phyloP scores from a whole-genome alignment of 257 asterid genomes.

The Nicotiana sylvestris region DNA sequence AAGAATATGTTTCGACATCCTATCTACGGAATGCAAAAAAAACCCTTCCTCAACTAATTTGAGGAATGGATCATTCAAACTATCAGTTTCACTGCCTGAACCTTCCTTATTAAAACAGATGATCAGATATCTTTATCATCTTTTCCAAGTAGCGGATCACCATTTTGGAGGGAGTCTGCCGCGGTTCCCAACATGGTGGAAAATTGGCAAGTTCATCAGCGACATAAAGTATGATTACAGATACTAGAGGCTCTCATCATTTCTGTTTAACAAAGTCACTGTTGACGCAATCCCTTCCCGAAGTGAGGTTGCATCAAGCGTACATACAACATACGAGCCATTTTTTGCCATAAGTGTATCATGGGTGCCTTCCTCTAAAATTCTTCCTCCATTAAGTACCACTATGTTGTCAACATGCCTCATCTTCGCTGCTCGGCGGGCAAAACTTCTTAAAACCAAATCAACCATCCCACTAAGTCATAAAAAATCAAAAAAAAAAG shows the following conservation, averaged over 20 bases:
- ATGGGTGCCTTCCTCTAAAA: conserved; percentile 89
- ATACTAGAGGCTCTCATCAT: not conserved
- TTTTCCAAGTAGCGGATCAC: not conserved
- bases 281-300: conserved; percentile 78
- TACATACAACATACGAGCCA: conserved; percentile 84
- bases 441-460: conserved; percentile 18
- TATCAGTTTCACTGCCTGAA: not conserved
- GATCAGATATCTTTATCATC: not conserved
- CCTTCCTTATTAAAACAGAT: not conserved
- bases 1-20: not conserved
- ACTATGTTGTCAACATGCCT: conserved; percentile 91
- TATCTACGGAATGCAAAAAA: too few species aligned
- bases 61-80: not conserved
- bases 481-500: too few species aligned
- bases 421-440: conserved; percentile 96
- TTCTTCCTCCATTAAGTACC: conserved; percentile 83
- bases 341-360: conserved; percentile 62
- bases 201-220: too few species aligned
- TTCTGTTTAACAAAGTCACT: conserved; percentile 44
- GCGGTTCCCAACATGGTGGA: too few species aligned
- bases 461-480: too few species aligned
- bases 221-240: too few species aligned
- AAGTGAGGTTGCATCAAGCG: conserved; percentile 95
- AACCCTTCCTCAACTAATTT: not conserved
- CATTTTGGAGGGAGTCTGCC: not conserved